Base-by-base conservation (phyloP, 768 basidiomycete genomes). In the Galerina sulciceps region DNA sequence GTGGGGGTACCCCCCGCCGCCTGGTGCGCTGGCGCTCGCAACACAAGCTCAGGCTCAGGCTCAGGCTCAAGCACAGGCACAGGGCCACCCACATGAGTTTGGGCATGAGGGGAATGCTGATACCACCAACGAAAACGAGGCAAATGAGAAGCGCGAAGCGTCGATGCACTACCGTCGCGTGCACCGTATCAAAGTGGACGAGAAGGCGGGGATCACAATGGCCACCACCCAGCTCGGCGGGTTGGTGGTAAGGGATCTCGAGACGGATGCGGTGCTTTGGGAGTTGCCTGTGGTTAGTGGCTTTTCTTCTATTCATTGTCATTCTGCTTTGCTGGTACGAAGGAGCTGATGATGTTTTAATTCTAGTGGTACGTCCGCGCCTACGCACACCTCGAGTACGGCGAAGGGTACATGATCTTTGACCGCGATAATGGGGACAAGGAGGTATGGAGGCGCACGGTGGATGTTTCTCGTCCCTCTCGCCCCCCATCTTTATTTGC, bases 101-200 rank as follows among this genome's bases (percentile, higher is more conserved):
- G 26, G 2, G 2, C 26, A 31, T 8, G 1, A 1, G 26, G 5
- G n/a, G n/a, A n/a, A n/a, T n/a, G n/a, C n/a, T n/a, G n/a, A n/a
- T n/a, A n/a, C n/a, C n/a, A n/a, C n/a, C n/a, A n/a, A 31, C 2
- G 26, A 1, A 0, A 31, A 3, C 26, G 26, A n/a, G n/a, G n/a
- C 1, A 31, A 8, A 31, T 31, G 26, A 1, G 26, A 31, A 31
- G 26, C 26, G 26, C 26, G 26, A 31, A 37, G 61, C 67, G 1
- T 56, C 68, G 8, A 55, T 75, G 6, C 75, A 79, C 18, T 76
- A 79, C 34, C 60, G 62, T 22, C 64, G 68, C 4, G 85, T 90
- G 0, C 90, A 93, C 71, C 84, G 90, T 6, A 85, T 93, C 73
- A 93, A 93, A 72, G 81, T 89, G 18, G 92, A 94, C 56, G 84